phyloP scores from a whole-genome alignment of 2,329 filamentous ascomycete species.

The Bertia moriformis region DNA sequence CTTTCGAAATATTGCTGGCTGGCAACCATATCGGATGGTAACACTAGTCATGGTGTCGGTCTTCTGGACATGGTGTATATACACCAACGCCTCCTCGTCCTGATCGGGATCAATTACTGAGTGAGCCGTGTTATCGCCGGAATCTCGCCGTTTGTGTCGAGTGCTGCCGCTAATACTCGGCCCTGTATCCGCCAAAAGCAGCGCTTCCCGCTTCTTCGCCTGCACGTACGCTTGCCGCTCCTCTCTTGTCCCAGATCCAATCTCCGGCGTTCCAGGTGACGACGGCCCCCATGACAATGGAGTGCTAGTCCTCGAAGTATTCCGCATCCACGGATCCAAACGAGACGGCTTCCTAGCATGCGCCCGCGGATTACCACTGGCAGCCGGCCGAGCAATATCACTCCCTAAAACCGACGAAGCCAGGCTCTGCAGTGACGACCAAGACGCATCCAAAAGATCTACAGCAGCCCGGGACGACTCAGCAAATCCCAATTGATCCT shows the following conservation, averaged over 20 bases:
- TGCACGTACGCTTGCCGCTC: not conserved
- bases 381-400: not conserved
- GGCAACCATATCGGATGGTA: not conserved
- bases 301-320: not conserved
- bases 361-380: not conserved
- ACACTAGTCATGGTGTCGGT: not conserved
- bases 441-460: not conserved
- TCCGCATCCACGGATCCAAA: not conserved
- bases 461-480: not conserved
- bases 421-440: not conserved
- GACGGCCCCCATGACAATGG: not conserved
- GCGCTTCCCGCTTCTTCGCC: conserved; percentile 1
- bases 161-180: not conserved
- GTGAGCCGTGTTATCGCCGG: not conserved
- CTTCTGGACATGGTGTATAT: not conserved
- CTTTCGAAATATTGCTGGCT: not conserved
- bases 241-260: not conserved
- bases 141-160: conserved; percentile 1
- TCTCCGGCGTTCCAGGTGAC: not conserved
- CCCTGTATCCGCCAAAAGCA: not conserved
- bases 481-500: not conserved
- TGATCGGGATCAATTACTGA: not conserved
- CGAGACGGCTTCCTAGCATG: conserved; percentile 1
- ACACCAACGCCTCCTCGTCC: not conserved
- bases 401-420: not conserved